Evolutionary conservation across 1,284 basidiomycete species (phyloP).

Genomic region (Irpex rosettiformis): DNA sequence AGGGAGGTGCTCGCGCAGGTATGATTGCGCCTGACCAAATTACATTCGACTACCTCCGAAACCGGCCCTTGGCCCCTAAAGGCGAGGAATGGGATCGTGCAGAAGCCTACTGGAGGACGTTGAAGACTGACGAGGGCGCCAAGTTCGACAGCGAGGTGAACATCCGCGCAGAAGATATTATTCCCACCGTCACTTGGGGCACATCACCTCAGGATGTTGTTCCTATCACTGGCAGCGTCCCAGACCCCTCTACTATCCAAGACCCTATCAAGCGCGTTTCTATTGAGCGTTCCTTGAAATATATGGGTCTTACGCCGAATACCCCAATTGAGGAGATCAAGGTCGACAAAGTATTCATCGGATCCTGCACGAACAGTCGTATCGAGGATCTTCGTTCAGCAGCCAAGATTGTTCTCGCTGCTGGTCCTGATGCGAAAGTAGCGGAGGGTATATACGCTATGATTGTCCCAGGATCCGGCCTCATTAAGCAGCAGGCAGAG

Average conservation of each 20-base stretch:
- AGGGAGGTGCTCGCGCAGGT: conserved; percentile 92
- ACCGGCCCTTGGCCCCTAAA: conserved; percentile 82
- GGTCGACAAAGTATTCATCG: conserved; percentile 94
- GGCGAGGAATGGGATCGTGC: conserved; percentile 91
- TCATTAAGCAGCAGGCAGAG: conserved; percentile 95
- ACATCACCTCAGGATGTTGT: conserved; percentile 94
- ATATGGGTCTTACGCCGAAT: conserved; percentile 89
- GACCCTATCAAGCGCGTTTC: conserved; percentile 70
- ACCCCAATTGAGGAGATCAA: conserved; percentile 83
- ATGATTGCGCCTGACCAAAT: conserved; percentile 95
- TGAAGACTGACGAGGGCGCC: conserved; percentile 85
- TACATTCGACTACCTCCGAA: conserved; percentile 87
- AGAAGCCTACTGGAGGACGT: conserved; percentile 84
- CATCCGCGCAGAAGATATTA: conserved; percentile 85
- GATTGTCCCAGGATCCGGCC: conserved; percentile 93
- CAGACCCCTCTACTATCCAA: conserved; percentile 71
- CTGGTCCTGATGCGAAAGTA: conserved; percentile 77
- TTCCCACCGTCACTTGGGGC: conserved; percentile 95
- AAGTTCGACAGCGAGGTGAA: conserved; percentile 88
- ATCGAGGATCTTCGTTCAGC: conserved; percentile 95
- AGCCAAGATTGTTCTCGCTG: conserved; percentile 76
- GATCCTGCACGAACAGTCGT: conserved; percentile 95
- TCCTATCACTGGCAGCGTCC: conserved; percentile 83
- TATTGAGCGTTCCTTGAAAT: conserved; percentile 80
- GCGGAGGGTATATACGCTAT: conserved; percentile 83